Base-by-base conservation (phyloP, 2,329 filamentous ascomycete genomes). In the Trichoderma lentiforme region DNA sequence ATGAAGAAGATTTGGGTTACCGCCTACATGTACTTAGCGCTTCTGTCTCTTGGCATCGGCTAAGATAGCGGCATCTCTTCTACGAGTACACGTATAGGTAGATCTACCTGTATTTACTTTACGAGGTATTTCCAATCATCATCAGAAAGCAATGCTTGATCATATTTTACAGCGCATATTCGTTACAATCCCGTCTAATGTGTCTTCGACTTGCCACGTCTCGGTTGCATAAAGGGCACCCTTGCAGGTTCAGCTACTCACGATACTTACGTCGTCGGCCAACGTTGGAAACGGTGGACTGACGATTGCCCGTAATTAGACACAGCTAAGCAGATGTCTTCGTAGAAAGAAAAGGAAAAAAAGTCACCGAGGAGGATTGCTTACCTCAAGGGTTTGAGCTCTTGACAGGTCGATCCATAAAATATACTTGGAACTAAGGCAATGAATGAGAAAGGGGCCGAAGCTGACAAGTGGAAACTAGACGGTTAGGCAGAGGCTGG, bases 221-320 rank as follows among this genome's bases (percentile, higher is more conserved):
- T 51, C 4, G 15, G 0, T 1, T 51, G 4, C 4, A 21, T 3
- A 21, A 9, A 51, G 4, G 0, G n/a, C n/a, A 47, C 4, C 9
- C 1, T 21, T 47, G 1, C 0, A 51, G 8, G n/a, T 21, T 21
- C 1, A 51, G n/a, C 43, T 9, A 12, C 12, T 51, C 4, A 12
- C 2, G 43, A 51, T 21, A 3, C 43, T n/a, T 6, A 4, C 4
- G 21, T 21, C 21, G 21, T 11, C 4, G 11, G 47, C 1, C 4
- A 24, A 51, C 2, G 11, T 6, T 12, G n/a, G 18, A 21, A 51
- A 9, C 43, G 21, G 43, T 24, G n/a, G 0, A 24, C 9, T 51
- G 1, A 24, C n/a, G 0, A 6, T 21, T 1, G n/a, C n/a, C 47
- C 5, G 2, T 9, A 24, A 51, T 24, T 21, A 12, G 47, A 4